Conservation (phyloP, 164 flowering plant genomes). For the Annona squamosa region DNA sequence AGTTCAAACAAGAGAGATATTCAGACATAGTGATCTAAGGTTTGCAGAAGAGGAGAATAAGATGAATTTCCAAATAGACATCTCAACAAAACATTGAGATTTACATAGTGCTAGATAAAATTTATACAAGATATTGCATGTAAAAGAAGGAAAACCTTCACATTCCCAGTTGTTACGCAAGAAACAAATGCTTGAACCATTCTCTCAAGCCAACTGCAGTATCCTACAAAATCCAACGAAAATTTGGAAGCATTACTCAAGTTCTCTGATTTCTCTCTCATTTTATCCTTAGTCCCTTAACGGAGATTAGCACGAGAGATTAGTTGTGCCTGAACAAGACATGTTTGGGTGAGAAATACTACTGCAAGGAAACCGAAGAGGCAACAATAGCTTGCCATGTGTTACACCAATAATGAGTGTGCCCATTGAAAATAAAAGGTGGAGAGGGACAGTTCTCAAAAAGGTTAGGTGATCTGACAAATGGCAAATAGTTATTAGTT, state of each 20-base stretch:
- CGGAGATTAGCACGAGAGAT: too few species aligned
- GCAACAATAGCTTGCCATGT: too few species aligned
- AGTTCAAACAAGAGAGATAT: not conserved
- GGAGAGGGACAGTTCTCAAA: too few species aligned
- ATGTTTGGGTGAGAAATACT: too few species aligned
- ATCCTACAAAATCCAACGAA: constrained; percentile 12
- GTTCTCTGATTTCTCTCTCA: not conserved
- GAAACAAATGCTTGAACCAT: constrained; percentile 91
- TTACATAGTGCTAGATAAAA: not conserved
- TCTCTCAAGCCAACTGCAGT: constrained; percentile 41
- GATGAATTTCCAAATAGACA: not conserved
- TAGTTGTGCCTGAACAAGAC: too few species aligned
- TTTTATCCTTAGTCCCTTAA: not conserved
- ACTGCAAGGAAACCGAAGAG: too few species aligned
- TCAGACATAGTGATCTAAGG: too few species aligned
- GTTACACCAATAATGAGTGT: too few species aligned
- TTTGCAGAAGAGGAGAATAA: not conserved
- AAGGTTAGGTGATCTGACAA: too few species aligned
- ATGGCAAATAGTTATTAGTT: too few species aligned
- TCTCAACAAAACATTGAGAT: not conserved
- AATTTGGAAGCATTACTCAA: not conserved
- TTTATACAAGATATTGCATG: constrained; percentile 1
- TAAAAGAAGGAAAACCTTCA: constrained; percentile 50
- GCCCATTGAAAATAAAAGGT: too few species aligned
- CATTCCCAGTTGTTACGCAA: constrained; percentile 90